phyloP scores from a whole-genome alignment of 2,329 filamentous ascomycete species.

The Lachnellula subtilissima region DNA sequence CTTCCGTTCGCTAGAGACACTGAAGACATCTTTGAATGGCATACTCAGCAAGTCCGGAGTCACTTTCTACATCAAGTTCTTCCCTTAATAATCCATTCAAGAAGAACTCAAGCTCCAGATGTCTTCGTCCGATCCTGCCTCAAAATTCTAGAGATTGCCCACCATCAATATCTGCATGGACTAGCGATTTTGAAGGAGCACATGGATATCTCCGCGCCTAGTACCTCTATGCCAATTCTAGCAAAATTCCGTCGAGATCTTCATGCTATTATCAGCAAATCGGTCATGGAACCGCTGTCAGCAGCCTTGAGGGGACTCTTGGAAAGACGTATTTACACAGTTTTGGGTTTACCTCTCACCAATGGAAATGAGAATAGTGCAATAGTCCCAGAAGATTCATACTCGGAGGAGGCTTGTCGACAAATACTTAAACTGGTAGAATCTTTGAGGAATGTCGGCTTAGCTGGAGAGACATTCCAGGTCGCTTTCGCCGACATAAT shows the following conservation, averaged over 20 bases:
- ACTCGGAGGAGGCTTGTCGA: slow-evolving; percentile 39
- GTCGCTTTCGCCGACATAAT: slow-evolving; percentile 68
- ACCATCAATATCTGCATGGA: slow-evolving; percentile 53
- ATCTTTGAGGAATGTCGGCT: slow-evolving; percentile 58
- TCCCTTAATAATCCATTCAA: slow-evolving; percentile 46
- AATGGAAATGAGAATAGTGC: slow-evolving; percentile 8
- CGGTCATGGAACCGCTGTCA: slow-evolving; percentile 49
- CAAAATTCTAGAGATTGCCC: slow-evolving; percentile 54
- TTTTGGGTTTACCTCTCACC: slow-evolving; percentile 37
- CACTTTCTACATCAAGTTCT: slow-evolving; percentile 58
- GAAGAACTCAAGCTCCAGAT: slow-evolving; percentile 32
- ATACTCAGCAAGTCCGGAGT: slow-evolving; percentile 54
- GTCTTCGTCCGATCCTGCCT: slow-evolving; percentile 49
- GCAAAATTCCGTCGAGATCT: slow-evolving; percentile 56
- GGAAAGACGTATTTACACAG: slow-evolving; percentile 44
- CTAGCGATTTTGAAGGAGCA: slow-evolving; percentile 48
- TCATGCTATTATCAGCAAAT: slow-evolving; percentile 61
- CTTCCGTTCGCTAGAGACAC: slow-evolving; percentile 48
- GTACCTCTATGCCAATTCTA: slow-evolving; percentile 36
- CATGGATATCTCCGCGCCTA: slow-evolving; percentile 34
- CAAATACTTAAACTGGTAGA: slow-evolving; percentile 53
- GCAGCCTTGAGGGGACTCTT: slow-evolving; percentile 52
- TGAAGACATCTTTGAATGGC: slow-evolving; percentile 55
- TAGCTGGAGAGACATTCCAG: slow-evolving; percentile 66
- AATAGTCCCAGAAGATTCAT: slow-evolving; percentile 13